A percentile compares a stretch with the other conserved stretches of the same genome.
These are phyloP conservation scores for Aspergillus conjunctus DNA, from an alignment of 495 filamentous ascomycete species.

Conservation along the genomic window DNA sequence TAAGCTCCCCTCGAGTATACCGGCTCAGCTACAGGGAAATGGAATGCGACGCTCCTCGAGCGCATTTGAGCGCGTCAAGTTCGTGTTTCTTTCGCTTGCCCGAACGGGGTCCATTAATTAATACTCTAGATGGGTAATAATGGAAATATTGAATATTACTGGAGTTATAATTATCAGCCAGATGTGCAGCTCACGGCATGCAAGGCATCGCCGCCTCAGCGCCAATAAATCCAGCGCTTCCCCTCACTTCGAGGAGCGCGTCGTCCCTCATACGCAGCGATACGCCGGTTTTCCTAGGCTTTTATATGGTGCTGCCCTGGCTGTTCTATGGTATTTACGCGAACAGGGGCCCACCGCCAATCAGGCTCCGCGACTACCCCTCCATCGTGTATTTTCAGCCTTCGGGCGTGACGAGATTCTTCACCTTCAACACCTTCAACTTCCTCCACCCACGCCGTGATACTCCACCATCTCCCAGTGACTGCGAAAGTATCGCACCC, in stretches of 20 bases:
- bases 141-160: neutral
- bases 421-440: neutral
- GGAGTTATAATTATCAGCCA: constrained; percentile 1
- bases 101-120: constrained; percentile 5
- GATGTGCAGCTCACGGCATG: constrained; percentile 12
- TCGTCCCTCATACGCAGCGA: neutral
- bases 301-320: neutral
- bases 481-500: neutral
- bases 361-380: neutral
- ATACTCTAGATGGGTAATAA: neutral
- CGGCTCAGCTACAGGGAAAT: neutral
- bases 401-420: neutral
- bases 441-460: neutral
- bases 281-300: neutral
- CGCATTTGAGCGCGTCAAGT: constrained; percentile 22
- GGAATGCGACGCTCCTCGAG: constrained; percentile 6
- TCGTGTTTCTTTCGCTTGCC: constrained; percentile 18
- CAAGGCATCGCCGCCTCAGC: constrained; percentile 17
- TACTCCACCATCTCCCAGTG: neutral
- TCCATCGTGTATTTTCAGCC: neutral
- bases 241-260: constrained; percentile 18
- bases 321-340: neutral
- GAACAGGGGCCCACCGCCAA: neutral
- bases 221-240: constrained; percentile 19
- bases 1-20: constrained; percentile 4